Percentiles rank a stretch among this genome's conserved stretches.
Evolutionary conservation across 139 green algal species (phyloP).

Genomic region (Edaphochlamys debaryana): DNA sequence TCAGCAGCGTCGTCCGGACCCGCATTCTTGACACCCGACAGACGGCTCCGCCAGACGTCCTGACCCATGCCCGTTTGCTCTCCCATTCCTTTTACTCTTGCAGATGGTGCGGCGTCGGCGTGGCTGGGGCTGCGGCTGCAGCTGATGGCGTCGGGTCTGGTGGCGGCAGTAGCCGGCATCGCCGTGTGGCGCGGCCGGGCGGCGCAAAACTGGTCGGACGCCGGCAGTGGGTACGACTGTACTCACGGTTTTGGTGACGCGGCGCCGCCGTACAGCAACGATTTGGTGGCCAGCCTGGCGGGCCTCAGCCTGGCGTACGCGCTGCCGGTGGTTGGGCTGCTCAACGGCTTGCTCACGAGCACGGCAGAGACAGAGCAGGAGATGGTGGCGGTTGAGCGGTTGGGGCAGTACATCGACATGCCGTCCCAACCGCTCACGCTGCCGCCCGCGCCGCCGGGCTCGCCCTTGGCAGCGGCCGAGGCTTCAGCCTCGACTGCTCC

Average conservation of each 20-base stretch:
- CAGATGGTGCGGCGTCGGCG: conserved; percentile 50
- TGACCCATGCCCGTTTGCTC: too few species aligned
- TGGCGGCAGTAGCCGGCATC: conserved; percentile 64
- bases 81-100: too few species aligned
- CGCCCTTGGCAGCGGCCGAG: too few species aligned
- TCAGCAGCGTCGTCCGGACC: too few species aligned
- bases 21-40: too few species aligned
- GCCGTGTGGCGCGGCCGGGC: conserved; percentile 48
- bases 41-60: too few species aligned
- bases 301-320: conserved; percentile 84
- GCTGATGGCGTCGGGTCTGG: conserved; percentile 76
- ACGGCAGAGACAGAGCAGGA: conserved; percentile 84
- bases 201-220: too few species aligned
- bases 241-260: too few species aligned
- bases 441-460: conserved; percentile 1
- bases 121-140: conserved; percentile 88
- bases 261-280: too few species aligned
- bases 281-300: conserved; percentile 60
- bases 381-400: conserved; percentile 87
- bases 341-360: conserved; percentile 79
- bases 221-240: too few species aligned
- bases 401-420: conserved; percentile 41
- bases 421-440: conserved; percentile 14
- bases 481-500: too few species aligned
- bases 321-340: conserved; percentile 80